Percentiles rank a stretch among this genome's conserved stretches.
Conservation (phyloP, 495 filamentous ascomycete species). For the Tetracladium marchalianum region DNA sequence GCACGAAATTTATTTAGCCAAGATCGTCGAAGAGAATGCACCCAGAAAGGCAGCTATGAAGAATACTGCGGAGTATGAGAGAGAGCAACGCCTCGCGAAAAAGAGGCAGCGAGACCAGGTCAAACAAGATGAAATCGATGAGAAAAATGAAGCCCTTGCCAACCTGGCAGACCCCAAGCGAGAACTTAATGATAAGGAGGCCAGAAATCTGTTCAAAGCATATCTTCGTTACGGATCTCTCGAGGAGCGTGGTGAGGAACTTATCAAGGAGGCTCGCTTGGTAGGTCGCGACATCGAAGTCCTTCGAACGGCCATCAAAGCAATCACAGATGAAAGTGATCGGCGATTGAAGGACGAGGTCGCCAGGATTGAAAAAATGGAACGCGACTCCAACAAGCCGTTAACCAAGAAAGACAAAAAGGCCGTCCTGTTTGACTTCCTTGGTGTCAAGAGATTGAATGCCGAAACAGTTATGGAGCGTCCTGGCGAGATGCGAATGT, state of each 20-base stretch:
- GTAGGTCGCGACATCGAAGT: constrained; percentile 61
- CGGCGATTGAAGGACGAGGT: constrained; percentile 60
- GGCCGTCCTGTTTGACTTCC: constrained; percentile 86
- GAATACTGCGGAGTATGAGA: constrained; percentile 56
- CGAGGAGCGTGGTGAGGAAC: constrained; percentile 73
- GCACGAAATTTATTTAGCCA: constrained; percentile 72
- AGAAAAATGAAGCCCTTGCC: constrained; percentile 38
- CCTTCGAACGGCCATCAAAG: constrained; percentile 42
- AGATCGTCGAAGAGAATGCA: constrained; percentile 74
- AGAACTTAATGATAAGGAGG: constrained; percentile 81
- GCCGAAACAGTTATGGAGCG: constrained; percentile 89
- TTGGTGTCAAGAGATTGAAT: constrained; percentile 85
- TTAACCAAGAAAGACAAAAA: constrained; percentile 94
- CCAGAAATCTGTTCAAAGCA: constrained; percentile 76
- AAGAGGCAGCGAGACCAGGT: constrained; percentile 75
- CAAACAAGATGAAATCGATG: constrained; percentile 47
- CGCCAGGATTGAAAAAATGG: constrained; percentile 45
- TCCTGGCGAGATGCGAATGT: constrained; percentile 73
- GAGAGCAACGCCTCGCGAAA: constrained; percentile 86
- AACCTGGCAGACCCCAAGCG: constrained; percentile 68
- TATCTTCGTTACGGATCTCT: constrained; percentile 84
- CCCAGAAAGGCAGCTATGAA: constrained; percentile 66
- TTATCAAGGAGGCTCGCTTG: constrained; percentile 77
- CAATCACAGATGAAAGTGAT: constrained; percentile 62
- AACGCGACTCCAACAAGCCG: constrained; percentile 59